Percentiles rank a stretch among this genome's conserved stretches.
phyloP scores from a whole-genome alignment of 768 basidiomycete genomes.

The Mycena leptocephala region DNA sequence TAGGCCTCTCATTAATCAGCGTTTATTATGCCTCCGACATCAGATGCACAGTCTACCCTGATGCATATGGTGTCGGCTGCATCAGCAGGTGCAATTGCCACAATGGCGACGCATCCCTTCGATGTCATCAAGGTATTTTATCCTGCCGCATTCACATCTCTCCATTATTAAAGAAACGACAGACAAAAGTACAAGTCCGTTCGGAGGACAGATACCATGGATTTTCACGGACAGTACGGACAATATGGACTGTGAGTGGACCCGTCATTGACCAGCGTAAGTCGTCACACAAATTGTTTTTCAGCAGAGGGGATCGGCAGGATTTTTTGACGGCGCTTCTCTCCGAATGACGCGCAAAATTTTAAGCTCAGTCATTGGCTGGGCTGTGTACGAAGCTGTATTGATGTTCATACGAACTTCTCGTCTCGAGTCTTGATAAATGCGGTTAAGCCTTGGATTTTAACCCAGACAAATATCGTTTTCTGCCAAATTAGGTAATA shows the following conservation, averaged over 20 bases:
- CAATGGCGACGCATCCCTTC: constrained; percentile 91
- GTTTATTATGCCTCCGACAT: constrained; percentile 59
- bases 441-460: background rate
- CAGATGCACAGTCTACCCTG: constrained; percentile 62
- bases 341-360: constrained; percentile 91
- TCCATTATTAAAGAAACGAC: background rate
- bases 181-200: constrained; percentile 97
- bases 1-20: constrained; percentile 47
- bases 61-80: constrained; percentile 82
- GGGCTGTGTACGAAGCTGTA: constrained; percentile 91
- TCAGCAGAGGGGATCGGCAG: constrained; percentile 85
- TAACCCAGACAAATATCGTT: background rate
- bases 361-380: constrained; percentile 90
- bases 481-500: constrained; percentile 13
- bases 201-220: constrained; percentile 83
- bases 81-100: constrained; percentile 88
- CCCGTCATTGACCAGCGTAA: background rate
- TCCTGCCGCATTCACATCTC: background rate
- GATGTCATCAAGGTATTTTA: constrained; percentile 89
- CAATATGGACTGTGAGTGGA: constrained; percentile 75
- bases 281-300: background rate
- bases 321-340: constrained; percentile 91
- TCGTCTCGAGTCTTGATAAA: constrained; percentile 11
- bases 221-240: constrained; percentile 72
- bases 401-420: constrained; percentile 70